Evolutionary conservation across 2,329 filamentous ascomycete species (phyloP), one percentile per base, ranked within the genome.

Genomic region (Periconia macrospinosa): DNA sequence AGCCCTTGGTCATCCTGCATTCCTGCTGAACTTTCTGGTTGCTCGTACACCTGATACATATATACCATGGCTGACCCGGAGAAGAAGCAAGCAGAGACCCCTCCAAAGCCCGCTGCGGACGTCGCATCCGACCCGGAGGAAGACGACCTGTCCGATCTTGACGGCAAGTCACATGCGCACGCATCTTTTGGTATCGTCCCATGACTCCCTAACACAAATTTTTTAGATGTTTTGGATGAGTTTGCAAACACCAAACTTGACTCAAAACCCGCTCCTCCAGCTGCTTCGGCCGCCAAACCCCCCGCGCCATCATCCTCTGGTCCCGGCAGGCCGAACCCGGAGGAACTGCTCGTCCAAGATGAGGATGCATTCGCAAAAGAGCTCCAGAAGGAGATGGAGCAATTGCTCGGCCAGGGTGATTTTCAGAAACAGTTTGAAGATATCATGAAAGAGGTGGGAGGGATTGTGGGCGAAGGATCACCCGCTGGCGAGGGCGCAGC

Each of bases 301-400:
- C 64, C 73, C 45, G 66, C 71, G 47, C 64, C 73, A 46, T 54
- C 76, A 30, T 67, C 77, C 6, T 77, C 76, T 19, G 69, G 70
- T 40, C 70, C 74, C 40, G 71, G 68, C 49, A 72, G 71, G 67
- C 72, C 75, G 13, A 59, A 67, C 47, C 72, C 75, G 13, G 63
- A 64, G 46, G 66, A 61, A 42, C 54, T 69, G 45, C 60, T 62
- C 33, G 56, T 65, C 11, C 63, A 72, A 56, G 68, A 69, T 37
- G 67, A 75, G n/a, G 89, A 91, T 54, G 90, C 91, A 11, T 93
- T 97, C 68, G 85, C 90, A 48, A 88, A 89, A 67, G 87, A 96
- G 71, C 78, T 97, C n/a, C 90, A 96, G 72, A 87, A 87, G 10
- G 90, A 92, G 52, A 96, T 97, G 92, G 89, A 90, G 19, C 87